Conservation (phyloP, 208 protist species). For the Crithidia bombi region DNA sequence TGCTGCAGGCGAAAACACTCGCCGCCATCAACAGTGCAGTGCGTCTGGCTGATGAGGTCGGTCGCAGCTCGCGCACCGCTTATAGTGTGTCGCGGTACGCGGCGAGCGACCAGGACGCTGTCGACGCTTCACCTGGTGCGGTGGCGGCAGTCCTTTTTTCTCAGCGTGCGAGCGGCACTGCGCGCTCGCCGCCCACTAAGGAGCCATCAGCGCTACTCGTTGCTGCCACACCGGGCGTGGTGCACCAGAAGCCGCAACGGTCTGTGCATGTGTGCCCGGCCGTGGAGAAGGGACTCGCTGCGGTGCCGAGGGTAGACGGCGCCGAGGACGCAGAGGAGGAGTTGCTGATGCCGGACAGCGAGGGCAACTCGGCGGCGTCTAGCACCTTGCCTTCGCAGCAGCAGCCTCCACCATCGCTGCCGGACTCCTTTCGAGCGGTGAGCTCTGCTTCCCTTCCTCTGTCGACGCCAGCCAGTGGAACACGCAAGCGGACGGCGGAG, state of each 20-base stretch:
- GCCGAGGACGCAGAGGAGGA: conserved; percentile 16
- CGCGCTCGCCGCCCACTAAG: background rate
- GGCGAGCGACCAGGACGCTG: background rate
- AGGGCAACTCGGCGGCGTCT: conserved; percentile 5
- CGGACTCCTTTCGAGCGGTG: background rate
- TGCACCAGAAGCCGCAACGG: background rate
- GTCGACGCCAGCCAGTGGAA: conserved; percentile 11
- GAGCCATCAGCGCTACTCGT: background rate
- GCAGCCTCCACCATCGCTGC: background rate
- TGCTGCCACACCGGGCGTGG: background rate
- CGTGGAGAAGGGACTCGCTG: background rate
- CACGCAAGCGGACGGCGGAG: conserved; percentile 51
- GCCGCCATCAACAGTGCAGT: conserved; percentile 31
- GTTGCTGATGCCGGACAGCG: conserved; percentile 28
- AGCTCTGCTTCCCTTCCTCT: background rate
- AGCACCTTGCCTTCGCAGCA: conserved; percentile 14
- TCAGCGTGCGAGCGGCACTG: conserved; percentile 3
- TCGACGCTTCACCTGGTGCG: conserved; percentile 6
- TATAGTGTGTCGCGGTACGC: conserved; percentile 37
- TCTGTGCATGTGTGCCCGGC: background rate
- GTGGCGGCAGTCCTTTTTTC: conserved; percentile 20
- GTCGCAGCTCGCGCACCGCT: conserved; percentile 25
- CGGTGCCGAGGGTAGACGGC: background rate
- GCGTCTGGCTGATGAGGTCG: conserved; percentile 38
- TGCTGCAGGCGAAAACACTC: conserved; percentile 37